A percentile compares a stretch with the other conserved stretches of the same genome.
These are phyloP conservation scores for Hypoxylon sp. DNA, from an alignment of 2,329 filamentous ascomycete genomes.

Conservation along the genomic window DNA sequence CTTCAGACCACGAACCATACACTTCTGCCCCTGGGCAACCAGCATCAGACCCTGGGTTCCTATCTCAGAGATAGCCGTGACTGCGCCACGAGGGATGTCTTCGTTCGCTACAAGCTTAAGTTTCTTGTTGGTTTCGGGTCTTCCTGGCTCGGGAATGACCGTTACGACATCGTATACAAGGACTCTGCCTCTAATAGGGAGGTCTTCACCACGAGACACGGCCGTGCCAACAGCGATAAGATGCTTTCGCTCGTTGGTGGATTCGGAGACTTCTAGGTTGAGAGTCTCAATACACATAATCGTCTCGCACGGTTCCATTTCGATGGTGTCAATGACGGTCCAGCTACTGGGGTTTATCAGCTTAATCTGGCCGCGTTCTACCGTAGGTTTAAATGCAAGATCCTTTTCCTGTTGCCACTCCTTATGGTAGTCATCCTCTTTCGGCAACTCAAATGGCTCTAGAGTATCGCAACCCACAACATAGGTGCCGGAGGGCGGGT, in stretches of 20 bases:
- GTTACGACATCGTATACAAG: conserved; percentile 93
- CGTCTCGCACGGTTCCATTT: conserved; percentile 81
- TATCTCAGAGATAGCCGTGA: conserved; percentile 87
- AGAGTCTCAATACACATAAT: conserved; percentile 87
- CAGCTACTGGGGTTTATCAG: conserved; percentile 84
- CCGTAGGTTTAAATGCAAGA: conserved; percentile 73
- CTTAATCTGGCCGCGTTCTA: conserved; percentile 80
- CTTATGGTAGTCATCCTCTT: conserved; percentile 85
- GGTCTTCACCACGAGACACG: conserved; percentile 89
- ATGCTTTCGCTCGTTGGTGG: conserved; percentile 86
- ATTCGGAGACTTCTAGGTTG: conserved; percentile 90
- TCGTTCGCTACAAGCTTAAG: conserved; percentile 91
- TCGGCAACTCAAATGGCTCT: conserved; percentile 85
- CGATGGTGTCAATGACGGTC: conserved; percentile 81
- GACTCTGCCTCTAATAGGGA: conserved; percentile 85
- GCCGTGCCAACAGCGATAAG: conserved; percentile 89
- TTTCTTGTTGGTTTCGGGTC: conserved; percentile 86
- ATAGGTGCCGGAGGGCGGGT: conserved; percentile 81
- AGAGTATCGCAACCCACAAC: conserved; percentile 78
- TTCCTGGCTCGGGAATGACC: conserved; percentile 89
- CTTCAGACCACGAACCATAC: conserved; percentile 95
- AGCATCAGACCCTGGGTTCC: conserved; percentile 91
- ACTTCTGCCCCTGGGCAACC: conserved; percentile 94
- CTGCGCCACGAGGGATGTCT: conserved; percentile 90
- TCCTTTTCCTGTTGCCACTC: conserved; percentile 85